Evolutionary conservation across 805 yeast species (phyloP), one percentile per base, ranked within the genome.

Genomic region (Cyberlindnera maritima): DNA sequence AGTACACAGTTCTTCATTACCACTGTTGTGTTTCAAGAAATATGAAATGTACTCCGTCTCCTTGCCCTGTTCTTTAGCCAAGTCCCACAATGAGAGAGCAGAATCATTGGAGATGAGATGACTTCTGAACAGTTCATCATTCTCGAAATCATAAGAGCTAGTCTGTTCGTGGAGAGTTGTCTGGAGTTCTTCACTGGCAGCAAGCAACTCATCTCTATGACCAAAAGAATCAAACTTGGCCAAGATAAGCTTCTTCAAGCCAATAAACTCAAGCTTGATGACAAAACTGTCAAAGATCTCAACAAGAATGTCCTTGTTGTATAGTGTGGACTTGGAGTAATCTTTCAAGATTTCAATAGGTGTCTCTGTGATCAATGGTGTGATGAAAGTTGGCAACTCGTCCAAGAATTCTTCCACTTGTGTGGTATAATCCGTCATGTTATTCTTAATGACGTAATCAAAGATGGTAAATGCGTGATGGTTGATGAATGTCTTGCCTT

Each of bases 71-170:
- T 48, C 36, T 6, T 50, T 48, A 4, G 73, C 63, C 12, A 51
- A 44, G 3, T 56, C 46, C 52, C 66, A 76, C 9, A 77, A 48
- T 26, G 62, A 63, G 1, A 50, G 12, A 0, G 72, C 53, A 20
- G 71, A 68, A 1, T 66, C 66, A 6, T 63, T 57, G 4, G 64
- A 69, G 8, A 75, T 37, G 31, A 75, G 61, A 21, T 54, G 57
- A 1, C 53, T 23, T 33, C 57, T 54, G 49, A 68, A 65, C 23
- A 67, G 45, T 5, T 42, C 54, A 39, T 58, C 60, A 44, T 64
- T 60, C 8, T 50, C 49, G 36, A 60, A 69, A 13, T 58, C 48
- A 47, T 64, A 70, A 1, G 32, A 38, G 0, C 56, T 42, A 1
- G 67, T 48, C 39, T 56, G 59, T 2, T 58, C 57, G 9, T 50